These are phyloP conservation scores for Amanita exitialis DNA, from an alignment of 768 basidiomycete genomes.

Conservation along the genomic window DNA sequence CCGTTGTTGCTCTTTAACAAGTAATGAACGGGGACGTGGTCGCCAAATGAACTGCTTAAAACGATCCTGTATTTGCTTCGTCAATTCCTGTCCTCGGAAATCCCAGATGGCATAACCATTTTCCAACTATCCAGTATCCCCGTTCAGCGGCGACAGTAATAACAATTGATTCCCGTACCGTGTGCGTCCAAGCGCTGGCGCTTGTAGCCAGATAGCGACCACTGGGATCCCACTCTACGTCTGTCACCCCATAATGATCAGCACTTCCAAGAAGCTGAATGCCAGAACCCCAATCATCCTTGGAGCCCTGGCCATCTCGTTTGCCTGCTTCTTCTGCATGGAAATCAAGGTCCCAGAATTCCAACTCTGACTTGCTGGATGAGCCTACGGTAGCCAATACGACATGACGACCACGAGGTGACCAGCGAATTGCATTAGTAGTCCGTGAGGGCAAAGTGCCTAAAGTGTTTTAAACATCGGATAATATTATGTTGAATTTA, in stretches of 20 bases:
- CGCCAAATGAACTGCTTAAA: slow-evolving; percentile 99
- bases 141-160: slow-evolving; percentile 7
- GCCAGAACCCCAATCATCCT: slow-evolving; percentile 75
- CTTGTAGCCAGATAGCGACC: slow-evolving; percentile 90
- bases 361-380: slow-evolving; percentile 90
- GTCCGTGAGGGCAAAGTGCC: slow-evolving; percentile 74
- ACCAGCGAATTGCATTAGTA: slow-evolving; percentile 94
- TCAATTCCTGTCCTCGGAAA: slow-evolving; percentile 93
- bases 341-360: slow-evolving; percentile 99
- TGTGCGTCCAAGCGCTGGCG: slow-evolving; percentile 92
- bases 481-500: neutral
- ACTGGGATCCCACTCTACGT: slow-evolving; percentile 97
- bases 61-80: slow-evolving; percentile 79
- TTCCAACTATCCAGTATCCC: slow-evolving; percentile 55
- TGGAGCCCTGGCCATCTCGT: slow-evolving; percentile 39
- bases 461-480: slow-evolving; percentile 17
- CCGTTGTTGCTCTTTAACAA: slow-evolving; percentile 82
- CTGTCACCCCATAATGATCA: slow-evolving; percentile 96
- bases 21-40: slow-evolving; percentile 82
- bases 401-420: slow-evolving; percentile 90
- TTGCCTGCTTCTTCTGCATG: slow-evolving; percentile 45
- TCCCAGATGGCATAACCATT: slow-evolving; percentile 97
- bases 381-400: slow-evolving; percentile 95
- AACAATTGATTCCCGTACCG: slow-evolving; percentile 39
- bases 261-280: slow-evolving; percentile 80